A percentile compares a stretch with the other conserved stretches of the same genome.
Conservation (phyloP, 2,329 filamentous ascomycete species). For the Karstenula rhodostoma region DNA sequence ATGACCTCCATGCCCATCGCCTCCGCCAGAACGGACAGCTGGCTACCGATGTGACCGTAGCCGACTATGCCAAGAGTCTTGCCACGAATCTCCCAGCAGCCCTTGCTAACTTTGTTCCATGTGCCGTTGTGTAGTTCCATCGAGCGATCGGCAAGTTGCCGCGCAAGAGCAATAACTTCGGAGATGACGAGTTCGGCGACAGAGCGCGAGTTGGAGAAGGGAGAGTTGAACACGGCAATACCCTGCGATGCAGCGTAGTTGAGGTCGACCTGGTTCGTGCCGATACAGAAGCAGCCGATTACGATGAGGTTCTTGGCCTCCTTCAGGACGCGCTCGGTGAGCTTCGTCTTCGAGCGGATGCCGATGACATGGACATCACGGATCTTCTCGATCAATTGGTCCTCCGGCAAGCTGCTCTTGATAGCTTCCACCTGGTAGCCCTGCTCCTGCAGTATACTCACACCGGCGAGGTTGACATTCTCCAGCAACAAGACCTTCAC, state of each 20-base stretch:
- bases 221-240: constrained; percentile 98
- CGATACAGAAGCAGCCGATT: constrained; percentile 98
- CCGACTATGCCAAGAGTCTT: constrained; percentile 97
- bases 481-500: constrained; percentile 96
- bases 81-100: constrained; percentile 97
- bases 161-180: constrained; percentile 90
- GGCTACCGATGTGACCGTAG: constrained; percentile 96
- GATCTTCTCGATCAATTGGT: constrained; percentile 96
- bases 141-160: constrained; percentile 91
- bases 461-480: constrained; percentile 92
- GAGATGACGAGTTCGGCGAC: constrained; percentile 95
- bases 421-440: constrained; percentile 95
- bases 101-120: constrained; percentile 97
- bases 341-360: constrained; percentile 96
- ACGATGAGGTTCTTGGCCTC: constrained; percentile 95
- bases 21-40: constrained; percentile 93
- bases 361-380: constrained; percentile 97
- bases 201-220: constrained; percentile 96
- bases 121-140: constrained; percentile 92
- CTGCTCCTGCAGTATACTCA: constrained; percentile 80
- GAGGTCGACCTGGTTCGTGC: constrained; percentile 93
- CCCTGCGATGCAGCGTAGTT: constrained; percentile 82
- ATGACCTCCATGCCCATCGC: constrained; percentile 98
- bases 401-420: constrained; percentile 89
- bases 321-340: constrained; percentile 82